A percentile compares a stretch with the other conserved stretches of the same genome.
These are phyloP conservation scores for Pogostemon cablin DNA, from an alignment of 257 asterid genomes.

Conservation along the genomic window DNA sequence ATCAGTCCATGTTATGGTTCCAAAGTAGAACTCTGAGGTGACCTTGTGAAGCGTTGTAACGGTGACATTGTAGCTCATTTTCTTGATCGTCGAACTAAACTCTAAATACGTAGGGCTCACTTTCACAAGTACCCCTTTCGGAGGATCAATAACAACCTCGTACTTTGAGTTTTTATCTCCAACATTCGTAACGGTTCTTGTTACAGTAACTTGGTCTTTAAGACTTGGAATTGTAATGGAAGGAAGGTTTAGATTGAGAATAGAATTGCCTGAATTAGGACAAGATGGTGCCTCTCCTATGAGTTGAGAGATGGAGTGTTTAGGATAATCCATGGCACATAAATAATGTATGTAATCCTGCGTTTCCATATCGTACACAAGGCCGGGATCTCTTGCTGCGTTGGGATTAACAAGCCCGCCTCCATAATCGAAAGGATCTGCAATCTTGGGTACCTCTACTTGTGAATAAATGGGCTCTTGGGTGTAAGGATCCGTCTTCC, in stretches of 20 bases:
- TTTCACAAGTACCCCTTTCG: conserved; percentile 28
- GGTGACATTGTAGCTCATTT: conserved; percentile 8
- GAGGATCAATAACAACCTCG: conserved; percentile 30
- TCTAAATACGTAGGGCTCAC: conserved; percentile 38
- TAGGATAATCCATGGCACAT: conserved; percentile 40
- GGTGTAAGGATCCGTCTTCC: conserved; percentile 36
- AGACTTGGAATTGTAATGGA: conserved; percentile 42
- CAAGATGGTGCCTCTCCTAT: conserved; percentile 18
- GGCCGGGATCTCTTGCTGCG: conserved; percentile 37
- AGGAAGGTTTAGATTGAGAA: conserved; percentile 44
- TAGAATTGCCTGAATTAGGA: not conserved
- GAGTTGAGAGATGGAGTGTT: conserved; percentile 11
- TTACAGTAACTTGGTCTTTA: conserved; percentile 9
- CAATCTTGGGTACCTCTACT: conserved; percentile 28
- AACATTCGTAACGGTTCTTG: conserved; percentile 43
- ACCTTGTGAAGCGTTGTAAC: too few relatives aligned
- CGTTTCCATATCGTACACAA: conserved; percentile 38
- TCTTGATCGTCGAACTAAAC: conserved; percentile 33
- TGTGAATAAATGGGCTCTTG: conserved; percentile 34
- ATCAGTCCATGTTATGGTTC: too few relatives aligned
- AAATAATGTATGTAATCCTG: conserved; percentile 41
- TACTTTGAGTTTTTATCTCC: conserved; percentile 40
- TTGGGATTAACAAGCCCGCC: conserved; percentile 41
- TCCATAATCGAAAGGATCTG: conserved; percentile 41
- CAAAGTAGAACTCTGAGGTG: too few relatives aligned